Evolutionary conservation across 345 rosid genomes (phyloP).

Genomic region (Gossypium rotundifolium): DNA sequence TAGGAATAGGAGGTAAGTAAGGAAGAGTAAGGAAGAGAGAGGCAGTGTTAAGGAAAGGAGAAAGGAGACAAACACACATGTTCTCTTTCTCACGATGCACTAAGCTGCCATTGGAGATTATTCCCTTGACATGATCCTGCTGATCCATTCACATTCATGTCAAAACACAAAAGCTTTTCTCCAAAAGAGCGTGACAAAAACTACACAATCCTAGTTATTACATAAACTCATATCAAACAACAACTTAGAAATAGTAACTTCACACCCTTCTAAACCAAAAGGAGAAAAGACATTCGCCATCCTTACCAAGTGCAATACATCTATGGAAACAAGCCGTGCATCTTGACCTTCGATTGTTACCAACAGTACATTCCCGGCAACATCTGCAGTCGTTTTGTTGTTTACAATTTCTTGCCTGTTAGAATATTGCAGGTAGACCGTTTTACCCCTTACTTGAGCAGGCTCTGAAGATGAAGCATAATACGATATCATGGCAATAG

Average conservation of each 20-base stretch:
- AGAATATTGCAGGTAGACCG: constrained; percentile 96
- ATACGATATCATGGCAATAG: constrained; percentile 93
- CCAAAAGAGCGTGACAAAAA: constrained; percentile 40
- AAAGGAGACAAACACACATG: constrained; percentile 99
- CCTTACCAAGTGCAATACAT: constrained; percentile 95
- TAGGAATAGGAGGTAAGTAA: constrained; percentile 58
- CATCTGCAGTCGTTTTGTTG: constrained; percentile 96
- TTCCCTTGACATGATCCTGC: constrained; percentile 97
- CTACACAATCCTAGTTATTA: neutral
- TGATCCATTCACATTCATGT: constrained; percentile 96
- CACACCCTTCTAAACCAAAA: constrained; percentile 29
- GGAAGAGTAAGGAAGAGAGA: constrained; percentile 73
- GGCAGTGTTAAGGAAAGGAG: constrained; percentile 94
- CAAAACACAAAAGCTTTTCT: constrained; percentile 47
- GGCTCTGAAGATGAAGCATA: constrained; percentile 98
- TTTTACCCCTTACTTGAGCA: constrained; percentile 99
- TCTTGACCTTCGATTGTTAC: constrained; percentile 92
- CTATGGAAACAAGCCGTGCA: constrained; percentile 98
- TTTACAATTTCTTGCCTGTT: constrained; percentile 97
- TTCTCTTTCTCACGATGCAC: constrained; percentile 96
- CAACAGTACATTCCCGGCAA: constrained; percentile 91
- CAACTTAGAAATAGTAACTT: constrained; percentile 28
- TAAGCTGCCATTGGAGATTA: constrained; percentile 96
- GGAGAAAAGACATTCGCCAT: constrained; percentile 4
- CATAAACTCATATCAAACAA: constrained; percentile 3